Base-by-base conservation (phyloP, 2,329 filamentous ascomycete species). In the Chaetomium sp. region DNA sequence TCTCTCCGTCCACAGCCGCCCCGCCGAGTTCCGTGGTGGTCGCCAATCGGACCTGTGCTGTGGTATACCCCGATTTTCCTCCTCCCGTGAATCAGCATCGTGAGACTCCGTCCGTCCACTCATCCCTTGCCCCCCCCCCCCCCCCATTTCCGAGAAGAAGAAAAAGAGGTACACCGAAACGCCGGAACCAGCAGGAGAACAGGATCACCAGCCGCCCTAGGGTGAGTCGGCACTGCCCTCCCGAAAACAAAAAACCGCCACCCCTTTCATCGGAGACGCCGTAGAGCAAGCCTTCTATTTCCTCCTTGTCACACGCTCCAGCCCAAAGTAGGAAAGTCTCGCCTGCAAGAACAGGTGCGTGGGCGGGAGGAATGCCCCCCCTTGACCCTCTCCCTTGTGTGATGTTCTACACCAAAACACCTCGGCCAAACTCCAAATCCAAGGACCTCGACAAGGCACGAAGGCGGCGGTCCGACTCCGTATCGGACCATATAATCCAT, bases 1-100 rank as follows among this genome's bases (percentile, higher is more conserved):
- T 66, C 62, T 61, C 49, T 62, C 27, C 19, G 45, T 50, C 60
- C 66, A 61, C 58, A 64, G 55, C 56, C 60, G 61, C 55, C 57
- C 57, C 51, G 57, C 65, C 49, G 56, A 31, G 42, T 50, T 63
- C 25, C 31, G 31, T 49, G 21, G 55, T 27, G 25, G 25, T 60
- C 45, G 35, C 60, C 59, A 60, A 62, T 60, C 56, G 61, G 64
- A 25, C 45, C 19, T 62, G 54, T 61, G 33, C 51, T 62, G 58
- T 55, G 59, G 55, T 57, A 62, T 42, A 42, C 29, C 35, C 55
- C 65, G 62, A 53, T 49, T 45, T 45, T 38, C 60, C 27, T 60
- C 42, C 10, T 47, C 10, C 21, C 60, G 25, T 47, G 35, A 25
- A 27, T 35, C 56, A 19, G 29, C 31, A 21, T 6, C 16, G 47